Base-by-base conservation (phyloP, 371 early-diverging fungal genomes). In the Mucor piriformis region DNA sequence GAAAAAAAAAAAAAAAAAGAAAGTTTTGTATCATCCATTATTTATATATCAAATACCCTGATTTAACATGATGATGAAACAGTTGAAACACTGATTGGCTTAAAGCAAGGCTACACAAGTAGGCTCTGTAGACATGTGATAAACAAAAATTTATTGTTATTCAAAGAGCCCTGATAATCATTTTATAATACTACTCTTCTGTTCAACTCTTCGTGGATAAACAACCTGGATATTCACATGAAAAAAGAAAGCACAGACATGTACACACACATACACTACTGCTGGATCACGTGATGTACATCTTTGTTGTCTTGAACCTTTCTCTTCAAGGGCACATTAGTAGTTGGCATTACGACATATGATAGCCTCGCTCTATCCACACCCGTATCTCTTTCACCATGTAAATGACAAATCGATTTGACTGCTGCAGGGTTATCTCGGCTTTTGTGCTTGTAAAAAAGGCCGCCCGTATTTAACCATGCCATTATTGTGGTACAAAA, bases 51-150 rank as follows among this genome's bases (percentile, higher is more conserved):
- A 23, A 3, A 50, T 27, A 50, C 40, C 38, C 25, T 38, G 40
- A 53, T 38, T 38, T 16, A 21, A 24, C 24, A 46, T 46, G 24
- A 25, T 46, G 34, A 46, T 54, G 42, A 54, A 58, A 50, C 50
- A 29, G 29, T 29, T 29, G 29, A 29, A 29, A 29, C 8, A 29
- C 29, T 29, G 42, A 42, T 42, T 42, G 42, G 42, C 42, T 42
- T 42, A 42, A 42, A 29, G 4, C 8, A 29, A 29, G 6, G 29
- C 29, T 29, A 42, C 42, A 42, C 42, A 18, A 42, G 42, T 42
- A 16, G 16, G 18, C 3, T 8, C 1, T 29, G 18, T 20, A 18
- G 2, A 12, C 47, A 46, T 46, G 47, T 42, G 42, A 42, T 42
- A 42, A 18, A 18, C n/a, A 4, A 18, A 35, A 18, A 21, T 33